These are phyloP conservation scores for Cordia subcordata DNA, from an alignment of 257 asterid species.

Conservation along the genomic window DNA sequence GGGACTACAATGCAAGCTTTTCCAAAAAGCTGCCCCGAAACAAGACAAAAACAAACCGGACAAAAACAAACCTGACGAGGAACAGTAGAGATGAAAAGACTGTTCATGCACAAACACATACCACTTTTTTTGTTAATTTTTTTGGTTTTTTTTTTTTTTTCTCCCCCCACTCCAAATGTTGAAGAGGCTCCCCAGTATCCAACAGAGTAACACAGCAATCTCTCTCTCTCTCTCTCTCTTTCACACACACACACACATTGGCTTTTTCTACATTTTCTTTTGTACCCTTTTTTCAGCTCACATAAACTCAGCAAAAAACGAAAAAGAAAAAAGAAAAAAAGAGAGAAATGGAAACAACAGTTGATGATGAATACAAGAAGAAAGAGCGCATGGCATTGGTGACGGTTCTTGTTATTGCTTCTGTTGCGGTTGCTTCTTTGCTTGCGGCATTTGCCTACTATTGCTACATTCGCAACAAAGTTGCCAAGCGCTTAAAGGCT, in stretches of 20 bases:
- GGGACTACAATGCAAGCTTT: background rate
- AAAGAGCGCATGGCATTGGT: slow-evolving; percentile 47
- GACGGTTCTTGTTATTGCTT: slow-evolving; percentile 53
- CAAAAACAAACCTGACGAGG: slow-evolving; percentile 8
- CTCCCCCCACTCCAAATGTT: slow-evolving; percentile 6
- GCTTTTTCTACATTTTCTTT: background rate
- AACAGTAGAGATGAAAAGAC: slow-evolving; percentile 1
- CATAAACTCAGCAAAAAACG: too few species aligned
- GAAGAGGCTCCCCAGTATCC: too few species aligned
- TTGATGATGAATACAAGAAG: slow-evolving; percentile 38
- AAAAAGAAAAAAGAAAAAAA: background rate
- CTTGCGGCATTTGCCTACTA: slow-evolving; percentile 62
- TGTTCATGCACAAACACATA: background rate
- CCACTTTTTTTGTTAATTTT: slow-evolving; percentile 11
- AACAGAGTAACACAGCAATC: too few species aligned
- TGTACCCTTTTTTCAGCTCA: background rate
- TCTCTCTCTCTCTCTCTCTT: too few species aligned
- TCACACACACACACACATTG: too few species aligned
- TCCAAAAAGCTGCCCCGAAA: background rate
- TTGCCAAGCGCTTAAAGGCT: slow-evolving; percentile 49
- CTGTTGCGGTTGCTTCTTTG: slow-evolving; percentile 57
- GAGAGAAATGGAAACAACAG: slow-evolving; percentile 45
- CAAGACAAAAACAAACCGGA: slow-evolving; percentile 17
- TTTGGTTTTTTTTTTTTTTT: too few species aligned
- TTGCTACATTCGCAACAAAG: slow-evolving; percentile 63